Base-by-base conservation (phyloP, 2,329 filamentous ascomycete genomes). In the Pseudocercospora pini-densiflorae region DNA sequence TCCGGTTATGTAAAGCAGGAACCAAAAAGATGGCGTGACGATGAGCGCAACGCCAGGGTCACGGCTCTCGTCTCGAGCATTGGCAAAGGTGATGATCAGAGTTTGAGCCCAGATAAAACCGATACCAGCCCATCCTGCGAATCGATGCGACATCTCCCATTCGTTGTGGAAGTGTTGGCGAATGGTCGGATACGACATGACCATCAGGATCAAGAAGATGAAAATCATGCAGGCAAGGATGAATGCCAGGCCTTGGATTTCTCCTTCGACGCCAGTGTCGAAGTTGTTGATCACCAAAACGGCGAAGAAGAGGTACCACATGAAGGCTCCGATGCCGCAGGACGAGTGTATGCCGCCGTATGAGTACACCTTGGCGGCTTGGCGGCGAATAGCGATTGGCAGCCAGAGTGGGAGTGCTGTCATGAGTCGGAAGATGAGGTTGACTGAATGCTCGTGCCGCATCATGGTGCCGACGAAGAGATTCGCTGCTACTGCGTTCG, bases 121-220 rank as follows among this genome's bases (percentile, higher is more conserved):
- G 5, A 93, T 81, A 9, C 87, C 82, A 10, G 84, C 82, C 91
- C 91, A 93, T n/a, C 90, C 91, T 5, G 85, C 85, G 76, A 91
- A 93, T 57, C 91, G 89, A 78, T 93, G 91, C 55, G 86, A 85
- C 57, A 86, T 79, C 79, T 93, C 91, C 75, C 92, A 93, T 64
- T 84, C 77, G 77, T 93, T 86, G 80, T 93, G 91, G 68, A 84
- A 82, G 55, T 82, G 84, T 70, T 83, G 81, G 23, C 91, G 87
- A 70, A 93, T 82, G 9, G 77, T 76, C 2, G 91, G 91, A 75
- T 89, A 85, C 1, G 91, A 89, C 60, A 88, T 86, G 55, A 81
- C 79, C 59, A 91, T 82, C 73, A 93, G 89, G 45, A 81, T 73
- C 63, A 86, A 72, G 70, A 91, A 82, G 70, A 91, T 81, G 53